Evolutionary conservation across 805 yeast species (phyloP).

Genomic region (Yamadazyma sp.): DNA sequence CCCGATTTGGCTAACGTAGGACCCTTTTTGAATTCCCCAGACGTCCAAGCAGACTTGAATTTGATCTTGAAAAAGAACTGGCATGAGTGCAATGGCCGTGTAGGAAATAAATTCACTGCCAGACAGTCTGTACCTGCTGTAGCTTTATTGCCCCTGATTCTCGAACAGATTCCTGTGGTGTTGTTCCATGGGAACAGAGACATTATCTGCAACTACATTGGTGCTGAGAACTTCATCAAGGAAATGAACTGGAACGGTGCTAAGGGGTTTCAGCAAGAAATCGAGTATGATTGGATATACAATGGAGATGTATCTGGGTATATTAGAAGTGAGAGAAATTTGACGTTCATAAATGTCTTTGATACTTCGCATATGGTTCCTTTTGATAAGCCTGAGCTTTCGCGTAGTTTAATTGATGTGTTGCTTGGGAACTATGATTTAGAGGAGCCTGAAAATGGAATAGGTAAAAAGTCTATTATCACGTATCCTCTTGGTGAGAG

Average conservation of each 20-base stretch:
- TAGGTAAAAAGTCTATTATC: conserved; percentile 16
- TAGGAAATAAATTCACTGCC: conserved; percentile 53
- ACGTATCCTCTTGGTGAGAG: conserved; percentile 34
- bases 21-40: conserved; percentile 47
- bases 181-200: conserved; percentile 88
- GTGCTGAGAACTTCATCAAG: conserved; percentile 66
- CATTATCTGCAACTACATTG: conserved; percentile 79
- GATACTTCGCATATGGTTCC: conserved; percentile 96
- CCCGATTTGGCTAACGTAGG: conserved; percentile 50
- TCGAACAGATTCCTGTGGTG: conserved; percentile 59
- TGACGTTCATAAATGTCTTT: conserved; percentile 71
- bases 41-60: conserved; percentile 54
- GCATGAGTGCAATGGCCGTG: conserved; percentile 75
- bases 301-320: conserved; percentile 39
- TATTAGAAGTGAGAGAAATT: conserved; percentile 55
- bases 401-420: conserved; percentile 69
- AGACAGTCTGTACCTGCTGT: conserved; percentile 58
- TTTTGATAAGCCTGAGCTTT: conserved; percentile 66
- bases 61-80: conserved; percentile 46
- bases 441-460: conserved; percentile 14
- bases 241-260: conserved; percentile 65
- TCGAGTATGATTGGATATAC: conserved; percentile 43
- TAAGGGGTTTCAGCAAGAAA: conserved; percentile 48
- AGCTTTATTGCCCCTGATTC: conserved; percentile 62
- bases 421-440: conserved; percentile 28